Percentiles rank a stretch among this genome's conserved stretches.
phyloP scores from a whole-genome alignment of 805 yeast genomes.

The Candida xyloterini region DNA sequence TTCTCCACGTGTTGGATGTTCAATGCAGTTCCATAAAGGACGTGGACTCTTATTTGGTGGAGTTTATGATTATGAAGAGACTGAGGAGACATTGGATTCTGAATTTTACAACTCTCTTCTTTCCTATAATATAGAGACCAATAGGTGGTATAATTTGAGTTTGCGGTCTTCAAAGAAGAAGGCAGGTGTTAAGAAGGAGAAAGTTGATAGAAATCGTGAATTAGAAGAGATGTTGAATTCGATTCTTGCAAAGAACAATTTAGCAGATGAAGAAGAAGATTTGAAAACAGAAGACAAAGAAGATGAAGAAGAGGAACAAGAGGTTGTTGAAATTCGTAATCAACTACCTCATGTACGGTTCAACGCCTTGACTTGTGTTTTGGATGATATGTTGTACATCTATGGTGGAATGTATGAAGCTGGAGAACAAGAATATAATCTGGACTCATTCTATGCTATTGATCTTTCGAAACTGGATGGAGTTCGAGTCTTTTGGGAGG shows the following conservation, averaged over 20 bases:
- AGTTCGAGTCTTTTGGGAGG: slow-evolving; percentile 86
- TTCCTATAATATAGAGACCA: slow-evolving; percentile 79
- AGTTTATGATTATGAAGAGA: slow-evolving; percentile 91
- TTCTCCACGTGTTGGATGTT: slow-evolving; percentile 91
- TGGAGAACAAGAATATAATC: slow-evolving; percentile 79
- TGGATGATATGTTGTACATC: slow-evolving; percentile 78
- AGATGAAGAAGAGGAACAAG: slow-evolving; percentile 35
- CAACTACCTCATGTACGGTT: slow-evolving; percentile 85
- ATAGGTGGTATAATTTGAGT: slow-evolving; percentile 80
- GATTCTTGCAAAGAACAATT: slow-evolving; percentile 69
- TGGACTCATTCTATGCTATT: slow-evolving; percentile 82
- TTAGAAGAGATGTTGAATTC: slow-evolving; percentile 77
- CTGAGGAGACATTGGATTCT: slow-evolving; percentile 87
- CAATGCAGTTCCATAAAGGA: slow-evolving; percentile 84
- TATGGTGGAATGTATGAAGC: slow-evolving; percentile 90
- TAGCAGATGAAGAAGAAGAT: slow-evolving; percentile 52
- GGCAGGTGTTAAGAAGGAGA: slow-evolving; percentile 40
- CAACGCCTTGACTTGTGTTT: slow-evolving; percentile 80
- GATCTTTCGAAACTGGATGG: slow-evolving; percentile 89
- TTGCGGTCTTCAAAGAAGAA: slow-evolving; percentile 61
- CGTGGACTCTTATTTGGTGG: slow-evolving; percentile 95
- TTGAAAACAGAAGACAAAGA: slow-evolving; percentile 34
- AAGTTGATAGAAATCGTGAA: slow-evolving; percentile 67
- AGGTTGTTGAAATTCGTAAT: slow-evolving; percentile 51
- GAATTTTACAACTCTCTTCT: slow-evolving; percentile 76